phyloP scores from a whole-genome alignment of 1,139 yeast genomes.

The Blastobotrys apis region DNA sequence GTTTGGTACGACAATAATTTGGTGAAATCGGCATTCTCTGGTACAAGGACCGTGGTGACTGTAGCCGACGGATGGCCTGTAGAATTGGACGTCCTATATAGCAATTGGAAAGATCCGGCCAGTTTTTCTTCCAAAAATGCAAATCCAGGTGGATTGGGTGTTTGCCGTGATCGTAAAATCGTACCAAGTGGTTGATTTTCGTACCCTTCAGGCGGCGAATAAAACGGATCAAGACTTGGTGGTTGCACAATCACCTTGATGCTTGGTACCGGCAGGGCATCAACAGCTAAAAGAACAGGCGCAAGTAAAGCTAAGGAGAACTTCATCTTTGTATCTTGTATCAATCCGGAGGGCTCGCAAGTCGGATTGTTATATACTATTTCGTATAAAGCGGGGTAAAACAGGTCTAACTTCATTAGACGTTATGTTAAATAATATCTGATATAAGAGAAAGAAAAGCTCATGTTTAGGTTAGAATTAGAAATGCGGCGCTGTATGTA shows the following conservation, averaged over 20 bases:
- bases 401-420: no score
- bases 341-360: no score
- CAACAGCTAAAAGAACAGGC: neutral
- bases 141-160: slow-evolving; percentile 16
- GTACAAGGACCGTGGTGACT: slow-evolving; percentile 28
- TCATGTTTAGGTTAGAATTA: no score
- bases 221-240: slow-evolving; percentile 25
- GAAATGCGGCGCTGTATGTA: no score
- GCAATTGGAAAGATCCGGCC: slow-evolving; percentile 3
- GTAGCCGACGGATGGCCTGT: slow-evolving; percentile 4
- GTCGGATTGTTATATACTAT: no score
- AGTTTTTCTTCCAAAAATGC: slow-evolving; percentile 2
- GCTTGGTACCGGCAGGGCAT: no score
- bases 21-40: slow-evolving; percentile 18
- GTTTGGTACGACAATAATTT: slow-evolving; percentile 29
- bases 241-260: no score
- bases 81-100: slow-evolving; percentile 8
- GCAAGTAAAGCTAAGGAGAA: no score
- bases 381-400: no score
- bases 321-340: no score
- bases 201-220: slow-evolving; percentile 22
- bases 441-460: no score
- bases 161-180: slow-evolving; percentile 16
- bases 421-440: no score
- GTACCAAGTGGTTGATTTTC: slow-evolving; percentile 19